Evolutionary conservation across 495 filamentous ascomycete species (phyloP), one percentile per base, ranked within the genome.

Genomic region (Hyaloscypha hepaticicola): DNA sequence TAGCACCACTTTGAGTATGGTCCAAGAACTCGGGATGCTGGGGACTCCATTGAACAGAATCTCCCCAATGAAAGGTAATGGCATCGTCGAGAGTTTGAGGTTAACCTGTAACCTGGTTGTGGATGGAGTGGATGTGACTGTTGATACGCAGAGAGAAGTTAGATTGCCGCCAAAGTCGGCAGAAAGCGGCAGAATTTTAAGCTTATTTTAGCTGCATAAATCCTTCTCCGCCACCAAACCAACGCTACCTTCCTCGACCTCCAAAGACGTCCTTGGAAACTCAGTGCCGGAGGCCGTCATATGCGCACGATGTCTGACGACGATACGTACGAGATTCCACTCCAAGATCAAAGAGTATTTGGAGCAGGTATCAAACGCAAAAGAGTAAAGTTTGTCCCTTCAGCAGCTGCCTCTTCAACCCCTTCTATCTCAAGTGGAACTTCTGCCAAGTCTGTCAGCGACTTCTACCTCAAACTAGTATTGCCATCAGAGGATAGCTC

Each of bases 371-470:
- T 95, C 50, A 85, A 89, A 64, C 85, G 88, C 14, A 90, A 90
- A 76, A 81, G 83, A 31, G 87, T 97, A n/a, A 79, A 83, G 7
- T 97, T 97, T 73, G 88, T 97, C 21, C 86, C 88, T 33, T 69
- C 69, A 24, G 60, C 52, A 22, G 61, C 65, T 14, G 48, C 58
- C 26, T 87, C 91, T 29, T 80, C 86, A 5, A 75, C 76, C 34
- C 73, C 75, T 49, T 70, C 80, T 8, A 76, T 83, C 26, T 74
- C 75, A 53, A 80, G 81, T 0, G 79, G 79, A 45, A 69, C 74
- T 7, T 58, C 74, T n/a, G 59, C 31, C 11, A 49, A 70, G 57
- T 81, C 79, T 60, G 80, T 90, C 53, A 82, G 85, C 33, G 83
- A 90, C 63, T 76, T 79, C 65, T 96, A 95, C 66, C 81, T 93